phyloP scores from a whole-genome alignment of 73 alveolate genomes.

The Symbiodinium natans region DNA sequence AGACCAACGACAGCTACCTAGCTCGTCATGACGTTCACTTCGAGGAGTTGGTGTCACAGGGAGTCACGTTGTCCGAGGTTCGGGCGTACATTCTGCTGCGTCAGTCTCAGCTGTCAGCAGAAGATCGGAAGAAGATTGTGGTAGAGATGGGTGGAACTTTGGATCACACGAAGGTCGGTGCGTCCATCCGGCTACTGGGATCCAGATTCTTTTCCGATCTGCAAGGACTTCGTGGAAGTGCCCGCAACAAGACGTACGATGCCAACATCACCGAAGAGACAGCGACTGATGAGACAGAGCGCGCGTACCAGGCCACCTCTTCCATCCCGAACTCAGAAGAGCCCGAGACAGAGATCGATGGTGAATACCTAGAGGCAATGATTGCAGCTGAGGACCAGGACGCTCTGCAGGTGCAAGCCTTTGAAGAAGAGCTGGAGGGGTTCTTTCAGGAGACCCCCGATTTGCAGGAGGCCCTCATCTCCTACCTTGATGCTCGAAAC shows the following conservation, averaged over 20 bases:
- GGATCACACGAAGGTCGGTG: not conserved
- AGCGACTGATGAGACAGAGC: not conserved
- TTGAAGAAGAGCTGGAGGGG: conserved; percentile 25
- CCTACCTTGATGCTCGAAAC: conserved; percentile 1
- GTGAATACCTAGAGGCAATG: not conserved
- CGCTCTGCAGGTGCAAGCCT: not conserved
- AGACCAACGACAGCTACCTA: not conserved
- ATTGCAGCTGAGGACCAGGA: not conserved
- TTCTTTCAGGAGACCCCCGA: not conserved
- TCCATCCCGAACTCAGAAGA: not conserved
- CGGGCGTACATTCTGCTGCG: not conserved
- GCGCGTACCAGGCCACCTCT: not conserved
- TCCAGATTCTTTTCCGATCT: not conserved
- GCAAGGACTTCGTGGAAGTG: not conserved
- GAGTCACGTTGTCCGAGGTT: not conserved
- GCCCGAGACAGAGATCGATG: not conserved
- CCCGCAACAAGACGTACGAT: not conserved
- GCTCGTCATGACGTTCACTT: not conserved
- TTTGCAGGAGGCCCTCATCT: not conserved
- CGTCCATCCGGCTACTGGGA: not conserved
- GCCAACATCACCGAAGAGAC: not conserved
- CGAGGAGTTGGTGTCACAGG: not conserved
- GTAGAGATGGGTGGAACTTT: not conserved
- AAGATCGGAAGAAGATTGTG: not conserved
- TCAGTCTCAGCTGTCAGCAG: not conserved